phyloP scores from a whole-genome alignment of 2,329 filamentous ascomycete genomes.

The Emergomyces africanus region DNA sequence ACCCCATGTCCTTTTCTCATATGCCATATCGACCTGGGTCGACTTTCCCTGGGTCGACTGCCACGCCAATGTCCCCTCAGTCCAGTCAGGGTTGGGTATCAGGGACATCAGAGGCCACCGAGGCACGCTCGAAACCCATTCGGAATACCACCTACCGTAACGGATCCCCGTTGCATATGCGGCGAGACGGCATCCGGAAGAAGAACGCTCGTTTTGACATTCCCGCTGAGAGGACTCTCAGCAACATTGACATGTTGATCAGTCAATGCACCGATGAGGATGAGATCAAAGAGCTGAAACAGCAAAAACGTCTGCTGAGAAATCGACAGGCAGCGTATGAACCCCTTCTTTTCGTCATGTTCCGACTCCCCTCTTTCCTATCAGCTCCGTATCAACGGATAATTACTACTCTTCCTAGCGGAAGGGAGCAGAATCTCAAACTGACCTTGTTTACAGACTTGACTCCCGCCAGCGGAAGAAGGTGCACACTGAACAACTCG shows the following conservation, averaged over 20 bases:
- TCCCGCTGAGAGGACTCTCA: slow-evolving; percentile 79
- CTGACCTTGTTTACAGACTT: slow-evolving; percentile 44
- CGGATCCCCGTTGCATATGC: slow-evolving; percentile 59
- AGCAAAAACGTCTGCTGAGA: slow-evolving; percentile 86
- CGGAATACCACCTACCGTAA: slow-evolving; percentile 57
- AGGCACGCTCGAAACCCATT: slow-evolving; percentile 40
- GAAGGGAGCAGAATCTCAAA: slow-evolving; percentile 3
- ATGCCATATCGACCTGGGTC: slow-evolving; percentile 36
- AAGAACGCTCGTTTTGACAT: slow-evolving; percentile 99
- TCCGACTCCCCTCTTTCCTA: slow-evolving; percentile 2
- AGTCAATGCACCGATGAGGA: slow-evolving; percentile 67
- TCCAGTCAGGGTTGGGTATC: slow-evolving; percentile 46
- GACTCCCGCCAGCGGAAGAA: slow-evolving; percentile 97
- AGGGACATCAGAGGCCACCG: slow-evolving; percentile 35
- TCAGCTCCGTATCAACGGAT: not conserved
- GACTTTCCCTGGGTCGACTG: slow-evolving; percentile 34
- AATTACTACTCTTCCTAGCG: not conserved
- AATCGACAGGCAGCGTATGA: slow-evolving; percentile 95
- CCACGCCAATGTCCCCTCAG: slow-evolving; percentile 48
- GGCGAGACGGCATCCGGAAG: slow-evolving; percentile 87
- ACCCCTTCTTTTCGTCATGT: slow-evolving; percentile 16
- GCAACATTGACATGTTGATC: slow-evolving; percentile 91
- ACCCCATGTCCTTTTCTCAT: slow-evolving; percentile 24
- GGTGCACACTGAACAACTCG: slow-evolving; percentile 90
- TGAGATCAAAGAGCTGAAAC: slow-evolving; percentile 95